Percentiles rank a stretch among this genome's conserved stretches.
Conservation (phyloP, 78 protist species). For the Dictyostelium citrinum region DNA sequence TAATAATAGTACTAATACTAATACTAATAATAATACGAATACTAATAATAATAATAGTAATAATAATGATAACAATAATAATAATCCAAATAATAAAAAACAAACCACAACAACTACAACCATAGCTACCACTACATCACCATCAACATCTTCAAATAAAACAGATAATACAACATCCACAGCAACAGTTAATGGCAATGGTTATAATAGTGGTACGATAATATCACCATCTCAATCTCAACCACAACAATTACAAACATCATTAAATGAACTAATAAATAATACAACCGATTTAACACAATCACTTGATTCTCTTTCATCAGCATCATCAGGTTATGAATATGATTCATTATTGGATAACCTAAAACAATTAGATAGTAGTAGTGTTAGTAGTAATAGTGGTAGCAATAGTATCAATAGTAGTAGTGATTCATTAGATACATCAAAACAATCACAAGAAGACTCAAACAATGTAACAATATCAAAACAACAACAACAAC, state of each 20-base stretch:
- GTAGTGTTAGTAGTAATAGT: background rate
- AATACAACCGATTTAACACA: conserved; percentile 15
- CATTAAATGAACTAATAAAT: background rate
- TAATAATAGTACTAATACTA: no score
- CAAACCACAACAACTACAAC: background rate
- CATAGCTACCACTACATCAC: background rate
- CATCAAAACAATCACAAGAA: background rate
- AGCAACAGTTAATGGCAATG: background rate
- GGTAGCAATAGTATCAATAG: background rate
- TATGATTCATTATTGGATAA: conserved; percentile 5
- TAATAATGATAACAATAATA: background rate
- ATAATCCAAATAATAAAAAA: background rate
- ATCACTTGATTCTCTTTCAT: background rate
- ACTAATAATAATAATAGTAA: background rate
- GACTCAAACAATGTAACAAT: background rate
- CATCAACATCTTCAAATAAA: background rate
- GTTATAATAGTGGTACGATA: background rate
- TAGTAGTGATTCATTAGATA: background rate
- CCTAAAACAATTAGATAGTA: background rate
- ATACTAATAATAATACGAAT: background rate
- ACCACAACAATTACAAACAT: background rate
- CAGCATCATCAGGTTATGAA: background rate
- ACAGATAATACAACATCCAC: background rate
- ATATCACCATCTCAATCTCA: background rate
- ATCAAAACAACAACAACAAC: background rate